These are phyloP conservation scores for Pseudocercospora fijiensis DNA, from an alignment of 2,329 filamentous ascomycete species.

Conservation along the genomic window DNA sequence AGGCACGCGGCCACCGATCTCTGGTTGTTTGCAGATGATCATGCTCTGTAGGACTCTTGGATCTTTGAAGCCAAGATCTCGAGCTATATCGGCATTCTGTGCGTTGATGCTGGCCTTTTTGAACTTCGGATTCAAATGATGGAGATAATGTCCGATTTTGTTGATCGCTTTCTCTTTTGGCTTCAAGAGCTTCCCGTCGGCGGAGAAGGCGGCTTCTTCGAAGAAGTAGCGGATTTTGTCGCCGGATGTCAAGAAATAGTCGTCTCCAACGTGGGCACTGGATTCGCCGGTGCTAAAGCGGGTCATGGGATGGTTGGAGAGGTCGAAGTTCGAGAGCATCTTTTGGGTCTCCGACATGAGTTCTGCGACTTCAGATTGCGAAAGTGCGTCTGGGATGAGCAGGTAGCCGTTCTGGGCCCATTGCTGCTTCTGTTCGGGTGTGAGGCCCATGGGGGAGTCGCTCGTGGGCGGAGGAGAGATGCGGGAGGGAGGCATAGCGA, in stretches of 20 bases:
- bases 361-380: slow-evolving; percentile 60
- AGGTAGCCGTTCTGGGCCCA: slow-evolving; percentile 89
- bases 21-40: slow-evolving; percentile 97
- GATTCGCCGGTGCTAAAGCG: slow-evolving; percentile 82
- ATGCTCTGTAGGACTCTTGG: slow-evolving; percentile 86
- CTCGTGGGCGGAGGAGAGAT: slow-evolving; percentile 30
- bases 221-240: slow-evolving; percentile 97
- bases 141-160: slow-evolving; percentile 55
- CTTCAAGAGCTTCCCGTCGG: slow-evolving; percentile 65
- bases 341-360: slow-evolving; percentile 73
- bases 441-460: slow-evolving; percentile 56
- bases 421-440: slow-evolving; percentile 60
- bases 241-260: slow-evolving; percentile 86
- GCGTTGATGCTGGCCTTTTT: slow-evolving; percentile 55
- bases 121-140: slow-evolving; percentile 49
- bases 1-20: slow-evolving; percentile 88
- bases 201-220: slow-evolving; percentile 80
- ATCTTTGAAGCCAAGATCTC: slow-evolving; percentile 69
- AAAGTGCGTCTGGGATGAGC: slow-evolving; percentile 75
- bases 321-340: slow-evolving; percentile 71
- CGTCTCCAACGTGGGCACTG: slow-evolving; percentile 81
- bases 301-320: slow-evolving; percentile 87
- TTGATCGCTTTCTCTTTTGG: slow-evolving; percentile 86
- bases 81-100: slow-evolving; percentile 64
- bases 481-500: slow-evolving; percentile 30